Percentiles rank a stretch among this genome's conserved stretches.
Evolutionary conservation across 148 eudicot species (phyloP).

Genomic region (Camellia japonica): DNA sequence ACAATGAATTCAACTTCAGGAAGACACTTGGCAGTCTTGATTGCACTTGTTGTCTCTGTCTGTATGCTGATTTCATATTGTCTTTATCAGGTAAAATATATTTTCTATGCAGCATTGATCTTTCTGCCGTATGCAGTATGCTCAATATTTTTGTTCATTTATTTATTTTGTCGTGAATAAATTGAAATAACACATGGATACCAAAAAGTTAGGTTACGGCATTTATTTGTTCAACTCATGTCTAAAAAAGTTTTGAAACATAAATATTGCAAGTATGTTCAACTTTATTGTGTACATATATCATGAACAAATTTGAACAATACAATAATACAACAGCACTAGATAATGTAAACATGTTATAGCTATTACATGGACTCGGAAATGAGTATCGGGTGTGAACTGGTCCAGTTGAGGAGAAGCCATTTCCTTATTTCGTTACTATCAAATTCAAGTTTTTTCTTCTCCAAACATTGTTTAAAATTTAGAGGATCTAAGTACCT

Average conservation of each 20-base stretch:
- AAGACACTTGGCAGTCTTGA: constrained; percentile 44
- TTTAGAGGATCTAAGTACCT: too few relatives aligned
- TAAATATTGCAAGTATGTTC: background rate
- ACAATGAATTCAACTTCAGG: constrained; percentile 37
- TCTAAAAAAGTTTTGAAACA: background rate
- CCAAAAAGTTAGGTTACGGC: background rate
- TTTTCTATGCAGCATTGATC: background rate
- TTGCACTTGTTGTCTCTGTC: constrained; percentile 39
- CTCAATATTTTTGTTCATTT: background rate
- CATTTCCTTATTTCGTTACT: too few relatives aligned
- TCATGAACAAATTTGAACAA: background rate
- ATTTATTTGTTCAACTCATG: background rate
- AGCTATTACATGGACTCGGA: background rate
- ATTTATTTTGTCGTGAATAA: background rate
- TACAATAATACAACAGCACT: background rate
- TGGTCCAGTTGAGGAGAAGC: too few relatives aligned
- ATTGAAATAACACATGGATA: background rate
- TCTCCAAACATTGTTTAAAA: too few relatives aligned
- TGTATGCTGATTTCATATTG: constrained; percentile 41
- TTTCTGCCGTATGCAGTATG: background rate
- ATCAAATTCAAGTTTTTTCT: too few relatives aligned
- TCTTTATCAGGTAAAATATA: constrained; percentile 42
- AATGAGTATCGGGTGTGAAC: too few relatives aligned
- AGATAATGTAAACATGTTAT: background rate
- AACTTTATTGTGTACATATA: background rate